phyloP scores from a whole-genome alignment of 805 yeast species.

The Ogataea polymorpha region DNA sequence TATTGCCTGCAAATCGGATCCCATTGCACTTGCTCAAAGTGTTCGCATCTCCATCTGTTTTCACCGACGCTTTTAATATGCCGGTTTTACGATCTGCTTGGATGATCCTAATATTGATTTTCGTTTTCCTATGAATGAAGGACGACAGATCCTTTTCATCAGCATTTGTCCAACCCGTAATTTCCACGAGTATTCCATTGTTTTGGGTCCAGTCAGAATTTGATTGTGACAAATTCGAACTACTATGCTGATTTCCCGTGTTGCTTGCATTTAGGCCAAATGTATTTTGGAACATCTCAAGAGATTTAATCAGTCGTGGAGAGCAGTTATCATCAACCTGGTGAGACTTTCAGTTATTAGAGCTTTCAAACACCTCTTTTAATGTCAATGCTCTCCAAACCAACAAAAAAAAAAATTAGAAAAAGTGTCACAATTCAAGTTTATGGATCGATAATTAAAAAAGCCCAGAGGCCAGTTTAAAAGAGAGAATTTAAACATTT shows the following conservation, averaged over 20 bases:
- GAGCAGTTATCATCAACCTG: no score
- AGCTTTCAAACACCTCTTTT: no score
- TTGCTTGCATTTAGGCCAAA: conserved; percentile 2
- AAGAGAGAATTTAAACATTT: no score
- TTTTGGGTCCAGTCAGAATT: not conserved
- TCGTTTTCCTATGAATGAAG: conserved; percentile 67
- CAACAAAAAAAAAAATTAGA: no score
- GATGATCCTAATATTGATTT: conserved; percentile 51
- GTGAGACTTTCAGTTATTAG: no score
- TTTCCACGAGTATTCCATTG: conserved; percentile 51
- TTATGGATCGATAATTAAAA: no score
- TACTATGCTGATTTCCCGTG: not conserved
- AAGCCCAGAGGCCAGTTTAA: no score
- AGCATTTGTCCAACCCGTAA: conserved; percentile 82
- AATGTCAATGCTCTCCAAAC: no score
- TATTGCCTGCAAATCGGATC: conserved; percentile 75
- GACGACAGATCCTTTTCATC: conserved; percentile 61
- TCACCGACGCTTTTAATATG: conserved; percentile 58
- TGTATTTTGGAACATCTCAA: conserved; percentile 2
- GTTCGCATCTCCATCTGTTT: conserved; percentile 52
- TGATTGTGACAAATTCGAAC: not conserved
- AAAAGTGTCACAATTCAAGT: no score
- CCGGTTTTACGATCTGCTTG: conserved; percentile 47
- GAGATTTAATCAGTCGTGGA: no score
- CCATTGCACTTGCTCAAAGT: conserved; percentile 64